A percentile compares a stretch with the other conserved stretches of the same genome.
These are phyloP conservation scores for Corymbia maculata DNA, from an alignment of 345 rosid genomes.

Conservation along the genomic window DNA sequence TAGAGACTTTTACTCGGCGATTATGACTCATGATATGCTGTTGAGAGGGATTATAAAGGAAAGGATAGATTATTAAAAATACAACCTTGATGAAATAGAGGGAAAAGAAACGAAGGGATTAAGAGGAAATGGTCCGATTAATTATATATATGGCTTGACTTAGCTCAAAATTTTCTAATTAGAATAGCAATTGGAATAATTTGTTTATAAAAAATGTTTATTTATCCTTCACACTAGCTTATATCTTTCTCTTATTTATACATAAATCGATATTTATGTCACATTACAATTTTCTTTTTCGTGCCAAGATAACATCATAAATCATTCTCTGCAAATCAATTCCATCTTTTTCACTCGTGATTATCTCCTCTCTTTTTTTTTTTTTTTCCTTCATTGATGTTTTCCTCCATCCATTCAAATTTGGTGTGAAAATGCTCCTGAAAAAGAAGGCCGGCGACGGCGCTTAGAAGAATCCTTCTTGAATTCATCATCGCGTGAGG, in stretches of 20 bases:
- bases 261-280: background rate
- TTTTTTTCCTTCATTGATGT: background rate
- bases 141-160: background rate
- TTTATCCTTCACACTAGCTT: background rate
- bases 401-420: background rate
- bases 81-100: background rate
- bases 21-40: accelerated
- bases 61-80: background rate
- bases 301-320: background rate
- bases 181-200: accelerated
- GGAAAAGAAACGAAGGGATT: accelerated
- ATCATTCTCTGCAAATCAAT: background rate
- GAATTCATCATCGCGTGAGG: background rate
- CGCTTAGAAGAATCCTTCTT: background rate
- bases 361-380: background rate
- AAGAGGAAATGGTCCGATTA: background rate
- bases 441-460: background rate
- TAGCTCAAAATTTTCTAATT: too few relatives aligned
- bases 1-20: background rate
- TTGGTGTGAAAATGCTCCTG: background rate
- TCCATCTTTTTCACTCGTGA: background rate
- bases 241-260: background rate
- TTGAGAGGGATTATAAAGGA: background rate
- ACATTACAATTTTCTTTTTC: background rate
- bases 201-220: accelerated